Base-by-base conservation (phyloP, 1,284 basidiomycete genomes). In the Melampsora allii-populina region DNA sequence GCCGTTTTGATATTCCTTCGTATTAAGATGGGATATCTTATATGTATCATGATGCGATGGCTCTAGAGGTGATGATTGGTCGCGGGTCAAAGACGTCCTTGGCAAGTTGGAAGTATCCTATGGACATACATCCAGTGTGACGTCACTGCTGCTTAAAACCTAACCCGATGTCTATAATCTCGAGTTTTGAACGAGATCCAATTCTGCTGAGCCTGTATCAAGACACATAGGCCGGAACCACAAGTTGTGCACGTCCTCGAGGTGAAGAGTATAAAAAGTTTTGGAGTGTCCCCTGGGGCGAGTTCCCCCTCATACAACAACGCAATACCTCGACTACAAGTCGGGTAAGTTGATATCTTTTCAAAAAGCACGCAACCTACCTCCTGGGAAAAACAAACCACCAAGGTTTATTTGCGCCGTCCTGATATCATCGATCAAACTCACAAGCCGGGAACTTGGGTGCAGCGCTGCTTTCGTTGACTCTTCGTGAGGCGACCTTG, bases 401-500 rank as follows among this genome's bases (percentile, higher is more conserved):
- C 7, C 27, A 71, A 48, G 6, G 21, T 53, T 56, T 33, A 53
- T 48, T 63, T 72, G 69, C 69, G 69, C 69, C 63, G 69, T 72
- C 69, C 60, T n/a, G 69, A 65, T 63, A 72, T 72, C 69, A 65
- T 29, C 58, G 63, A 72, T 42, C 31, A 29, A 65, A 31, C 12
- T 46, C 36, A 72, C 36, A 64, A n/a, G 27, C 50, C 50, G 24
- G 2, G 63, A 65, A 72, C 69, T 72, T 72, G 69, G 69, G 69
- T 72, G 69, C 69, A 72, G 46, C 64, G 63, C 69, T 39, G 69
- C 69, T 72, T 64, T 65, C 29, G 69, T 72, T 50, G 63, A 72
- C 69, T 72, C 69, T 72, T 64, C 69, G 69, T 72, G 69, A 72
- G 69, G 69, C 48, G 69, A 63, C 69, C 69, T 72, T n/a, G 69